Conservation (phyloP, 257 asterid genomes). For the Penstemon barbatus region DNA sequence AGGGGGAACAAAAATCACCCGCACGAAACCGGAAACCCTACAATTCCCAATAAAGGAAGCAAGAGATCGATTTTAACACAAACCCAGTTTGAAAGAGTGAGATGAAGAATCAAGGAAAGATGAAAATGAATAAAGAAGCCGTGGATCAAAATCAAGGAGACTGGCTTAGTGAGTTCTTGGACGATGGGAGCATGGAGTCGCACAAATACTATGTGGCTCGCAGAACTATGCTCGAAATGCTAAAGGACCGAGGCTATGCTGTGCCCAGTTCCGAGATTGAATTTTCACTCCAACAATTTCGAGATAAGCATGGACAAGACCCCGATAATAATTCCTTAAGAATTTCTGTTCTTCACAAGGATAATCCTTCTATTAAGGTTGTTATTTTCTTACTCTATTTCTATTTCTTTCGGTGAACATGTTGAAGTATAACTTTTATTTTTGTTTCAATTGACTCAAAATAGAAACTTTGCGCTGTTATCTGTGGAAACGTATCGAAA, state of each 20-base stretch:
- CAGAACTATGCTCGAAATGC: conserved; percentile 82
- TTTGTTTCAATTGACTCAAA: no score
- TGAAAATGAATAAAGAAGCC: conserved; percentile 31
- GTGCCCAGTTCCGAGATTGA: conserved; percentile 68
- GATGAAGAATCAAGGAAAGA: no score
- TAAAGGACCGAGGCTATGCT: conserved; percentile 83
- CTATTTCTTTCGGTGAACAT: neutral
- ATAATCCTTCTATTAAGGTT: conserved; percentile 76
- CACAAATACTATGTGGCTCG: conserved; percentile 79
- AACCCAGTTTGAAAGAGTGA: no score
- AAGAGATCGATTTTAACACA: no score
- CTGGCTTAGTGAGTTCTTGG: conserved; percentile 57
- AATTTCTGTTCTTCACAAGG: conserved; percentile 63
- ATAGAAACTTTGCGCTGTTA: no score
- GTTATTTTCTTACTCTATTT: neutral
- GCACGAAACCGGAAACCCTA: no score
- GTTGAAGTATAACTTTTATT: no score
- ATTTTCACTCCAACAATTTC: conserved; percentile 60
- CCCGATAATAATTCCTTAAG: conserved; percentile 53
- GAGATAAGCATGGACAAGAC: conserved; percentile 47
- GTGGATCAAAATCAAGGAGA: conserved; percentile 31
- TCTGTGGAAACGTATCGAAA: no score
- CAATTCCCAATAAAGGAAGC: no score
- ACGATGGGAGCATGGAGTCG: conserved; percentile 64
- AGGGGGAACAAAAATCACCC: no score